These are phyloP conservation scores for Diplogelasinospora grovesii DNA, from an alignment of 495 filamentous ascomycete genomes.

Conservation along the genomic window DNA sequence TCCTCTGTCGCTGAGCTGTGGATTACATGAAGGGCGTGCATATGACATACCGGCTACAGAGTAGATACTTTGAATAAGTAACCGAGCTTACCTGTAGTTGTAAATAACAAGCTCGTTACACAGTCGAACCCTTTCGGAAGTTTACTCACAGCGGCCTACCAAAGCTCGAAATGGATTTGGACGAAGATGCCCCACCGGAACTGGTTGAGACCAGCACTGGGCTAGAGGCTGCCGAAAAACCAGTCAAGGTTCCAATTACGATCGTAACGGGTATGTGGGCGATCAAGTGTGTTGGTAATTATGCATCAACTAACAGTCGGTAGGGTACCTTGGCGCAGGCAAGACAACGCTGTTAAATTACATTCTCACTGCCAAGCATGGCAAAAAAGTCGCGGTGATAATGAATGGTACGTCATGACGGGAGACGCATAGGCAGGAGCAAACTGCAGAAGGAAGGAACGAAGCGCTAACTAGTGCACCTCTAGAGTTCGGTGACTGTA, in stretches of 20 bases:
- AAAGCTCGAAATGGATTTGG: conserved; percentile 40
- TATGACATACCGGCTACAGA: too few relatives aligned
- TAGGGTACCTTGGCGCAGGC: conserved; percentile 81
- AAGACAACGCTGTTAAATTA: conserved; percentile 96
- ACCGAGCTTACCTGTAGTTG: too few relatives aligned
- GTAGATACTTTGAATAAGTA: too few relatives aligned
- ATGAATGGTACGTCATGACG: conserved; percentile 63
- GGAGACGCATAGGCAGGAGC: not conserved
- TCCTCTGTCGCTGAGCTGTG: too few relatives aligned
- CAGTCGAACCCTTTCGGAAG: too few relatives aligned
- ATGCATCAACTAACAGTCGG: too few relatives aligned
- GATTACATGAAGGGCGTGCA: too few relatives aligned
- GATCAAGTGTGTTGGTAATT: conserved; percentile 4
- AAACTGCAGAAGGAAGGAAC: too few relatives aligned
- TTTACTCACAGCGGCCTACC: not conserved
- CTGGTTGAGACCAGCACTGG: conserved; percentile 52
- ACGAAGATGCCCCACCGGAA: conserved; percentile 67
- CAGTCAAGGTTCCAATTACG: conserved; percentile 79
- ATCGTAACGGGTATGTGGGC: conserved; percentile 71
- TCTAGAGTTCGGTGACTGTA: conserved; percentile 93
- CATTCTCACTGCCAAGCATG: conserved; percentile 87
- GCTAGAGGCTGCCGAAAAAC: conserved; percentile 39
- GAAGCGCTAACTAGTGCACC: not conserved
- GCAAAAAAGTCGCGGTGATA: conserved; percentile 95
- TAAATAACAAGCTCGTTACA: too few relatives aligned